These are phyloP conservation scores for Dothiorella sarmentorum DNA, from an alignment of 2,329 filamentous ascomycete species.

Conservation along the genomic window DNA sequence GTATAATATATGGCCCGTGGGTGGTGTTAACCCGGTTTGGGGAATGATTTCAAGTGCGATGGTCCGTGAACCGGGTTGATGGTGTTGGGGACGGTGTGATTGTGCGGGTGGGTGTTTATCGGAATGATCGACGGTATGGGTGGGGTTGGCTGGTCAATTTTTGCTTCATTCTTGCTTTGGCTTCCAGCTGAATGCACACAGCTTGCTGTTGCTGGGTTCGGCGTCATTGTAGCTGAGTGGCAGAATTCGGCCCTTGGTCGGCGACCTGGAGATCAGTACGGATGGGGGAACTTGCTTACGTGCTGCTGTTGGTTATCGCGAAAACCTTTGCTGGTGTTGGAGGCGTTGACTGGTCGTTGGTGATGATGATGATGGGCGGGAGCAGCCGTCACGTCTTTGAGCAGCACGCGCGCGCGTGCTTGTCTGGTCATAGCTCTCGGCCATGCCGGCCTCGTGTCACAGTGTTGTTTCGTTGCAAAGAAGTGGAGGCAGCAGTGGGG, in stretches of 20 bases:
- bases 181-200: too few species aligned
- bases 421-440: neutral
- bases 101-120: neutral
- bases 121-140: neutral
- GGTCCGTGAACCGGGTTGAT: neutral
- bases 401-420: neutral
- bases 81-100: neutral
- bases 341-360: neutral
- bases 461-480: neutral
- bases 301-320: neutral
- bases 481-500: neutral
- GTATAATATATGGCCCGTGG: too few species aligned
- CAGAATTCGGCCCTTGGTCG: neutral
- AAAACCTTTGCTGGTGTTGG: neutral
- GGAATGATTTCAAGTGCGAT: neutral
- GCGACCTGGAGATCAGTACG: neutral
- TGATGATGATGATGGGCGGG: conserved; percentile 1
- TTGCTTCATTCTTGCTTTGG: too few species aligned
- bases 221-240: too few species aligned
- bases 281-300: neutral
- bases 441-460: neutral
- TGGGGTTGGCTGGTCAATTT: neutral
- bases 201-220: too few species aligned
- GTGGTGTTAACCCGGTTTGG: neutral
- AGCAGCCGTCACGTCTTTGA: neutral